Base-by-base conservation (phyloP, 2,329 filamentous ascomycete species). In the Erysiphe pulchra region DNA sequence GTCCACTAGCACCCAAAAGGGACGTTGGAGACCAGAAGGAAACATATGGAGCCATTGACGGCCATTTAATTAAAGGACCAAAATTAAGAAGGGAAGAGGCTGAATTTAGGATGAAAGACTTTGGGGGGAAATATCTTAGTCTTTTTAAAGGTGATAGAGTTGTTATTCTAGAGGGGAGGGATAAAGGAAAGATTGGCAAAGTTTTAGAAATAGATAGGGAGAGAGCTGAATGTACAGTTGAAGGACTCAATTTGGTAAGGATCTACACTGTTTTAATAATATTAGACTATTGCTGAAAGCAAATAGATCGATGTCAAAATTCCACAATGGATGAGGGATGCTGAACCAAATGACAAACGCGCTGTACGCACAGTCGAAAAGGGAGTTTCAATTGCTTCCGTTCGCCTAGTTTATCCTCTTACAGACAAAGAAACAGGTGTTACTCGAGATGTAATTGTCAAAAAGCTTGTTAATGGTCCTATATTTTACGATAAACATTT, bases 171-270 rank as follows among this genome's bases (percentile, higher is more conserved):
- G 73, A 78, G 49, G 86, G 87, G 9, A 70, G 69, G 33, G 80
- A 90, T 56, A 80, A 77, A 64, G 85, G 85, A 55, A 82, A 78
- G 64, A 90, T 98, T 61, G 81, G 82, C 44, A 64, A 65, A n/a
- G 72, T 95, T 40, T 60, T 59, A 48, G 59, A 64, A 1, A 64
- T 92, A 41, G 63, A 73, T 51, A 50, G 56, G 4, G 60, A 68
- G 11, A 64, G 62, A 41, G 76, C 73, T 49, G 68, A 69, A 50
- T 64, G 83, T 41, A 66, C 62, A n/a, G 62, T 86, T 39, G 66
- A 73, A 50, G 71, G 68, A 20, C 53, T 76, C 49, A 75, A 79
- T 56, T 65, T 70, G 66, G 81, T 85, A 65, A 9, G 14, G 11
- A 34, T 13, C 20, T 32, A 18, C 10, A 11, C 18, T 14, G n/a